These are phyloP conservation scores for Zymoseptoria pseudotritici DNA, from an alignment of 2,329 filamentous ascomycete species.

Conservation along the genomic window DNA sequence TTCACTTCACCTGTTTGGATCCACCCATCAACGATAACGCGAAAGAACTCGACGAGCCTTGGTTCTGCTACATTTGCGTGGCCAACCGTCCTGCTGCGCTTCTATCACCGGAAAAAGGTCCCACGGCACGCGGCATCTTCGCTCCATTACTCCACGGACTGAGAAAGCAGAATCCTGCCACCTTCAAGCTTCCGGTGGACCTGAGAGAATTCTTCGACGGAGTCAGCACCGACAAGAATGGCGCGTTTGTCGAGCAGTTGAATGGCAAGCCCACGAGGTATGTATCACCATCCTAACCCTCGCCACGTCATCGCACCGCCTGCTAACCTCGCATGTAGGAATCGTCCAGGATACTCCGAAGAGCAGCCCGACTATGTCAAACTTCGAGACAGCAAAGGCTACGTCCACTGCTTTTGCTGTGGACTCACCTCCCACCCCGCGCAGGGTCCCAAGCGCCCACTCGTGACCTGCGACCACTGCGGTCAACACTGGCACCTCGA, in stretches of 20 bases:
- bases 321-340: constrained; percentile 10
- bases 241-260: constrained; percentile 69
- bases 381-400: constrained; percentile 60
- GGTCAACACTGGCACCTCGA: constrained; percentile 82
- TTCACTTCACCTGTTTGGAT: constrained; percentile 83
- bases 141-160: constrained; percentile 52
- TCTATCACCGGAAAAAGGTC: constrained; percentile 26
- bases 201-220: constrained; percentile 73
- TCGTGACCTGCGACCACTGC: constrained; percentile 83
- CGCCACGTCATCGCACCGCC: constrained; percentile 1
- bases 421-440: constrained; percentile 48
- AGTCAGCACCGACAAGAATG: constrained; percentile 66
- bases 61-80: constrained; percentile 73
- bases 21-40: constrained; percentile 57
- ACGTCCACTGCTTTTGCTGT: constrained; percentile 73
- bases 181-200: constrained; percentile 54
- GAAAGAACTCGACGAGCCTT: constrained; percentile 53
- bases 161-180: constrained; percentile 29
- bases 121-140: constrained; percentile 48
- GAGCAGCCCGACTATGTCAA: constrained; percentile 28
- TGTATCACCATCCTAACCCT: constrained; percentile 27
- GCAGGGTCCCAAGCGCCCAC: constrained; percentile 53
- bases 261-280: constrained; percentile 49
- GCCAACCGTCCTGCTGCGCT: constrained; percentile 30
- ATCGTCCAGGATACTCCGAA: constrained; percentile 39